Base-by-base conservation (phyloP, 1,284 basidiomycete genomes). In the Cryptococcus sp. region DNA sequence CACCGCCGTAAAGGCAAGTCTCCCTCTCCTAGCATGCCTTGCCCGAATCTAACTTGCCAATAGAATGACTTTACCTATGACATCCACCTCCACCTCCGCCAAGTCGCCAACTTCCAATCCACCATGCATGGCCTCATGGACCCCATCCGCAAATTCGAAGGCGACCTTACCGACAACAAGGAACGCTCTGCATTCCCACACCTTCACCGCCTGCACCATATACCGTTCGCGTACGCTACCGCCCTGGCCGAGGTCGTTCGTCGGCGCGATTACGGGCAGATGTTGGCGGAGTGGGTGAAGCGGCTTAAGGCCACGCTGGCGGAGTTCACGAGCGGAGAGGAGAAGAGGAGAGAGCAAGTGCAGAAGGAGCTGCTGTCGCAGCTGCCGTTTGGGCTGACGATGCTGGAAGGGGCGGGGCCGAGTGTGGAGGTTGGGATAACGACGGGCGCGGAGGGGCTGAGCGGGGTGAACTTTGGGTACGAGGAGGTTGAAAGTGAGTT, bases 161-260 rank as follows among this genome's bases (percentile, higher is more conserved):
- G 80, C 1, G 85, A 84, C 65, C 48, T 50, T 11, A 83, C 89
- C 63, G 85, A 84, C 65, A 83, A 91, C 62, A 49, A 68, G 18
- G 68, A 70, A 40, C 73, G 71, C 75, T 90, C 86, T 46, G 89
- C 88, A 50, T 98, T 98, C 75, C 83, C 87, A 20, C 92, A 98
- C 71, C 87, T 98, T 13, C 84, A 88, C 53, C 82, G 94, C 13
- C 79, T 98, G 39, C 91, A 96, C 69, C 86, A 84, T 55, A 89
- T 98, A 83, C 78, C 95, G 0, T 93, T 91, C 69, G 91, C 91
- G 0, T 98, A 98, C 73, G 89, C 91, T 0, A 89, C 91, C 1
- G 92, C 93, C 0, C 82, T 97, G 1, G 82, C 95, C 12, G 95
- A 98, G 76, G 85, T 95, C 38, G 88, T 95, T 0, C 81, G 94